A percentile compares a stretch with the other conserved stretches of the same genome.
phyloP scores from a whole-genome alignment of 2,329 filamentous ascomycete species.

The Neophaeococcomyces aloes region DNA sequence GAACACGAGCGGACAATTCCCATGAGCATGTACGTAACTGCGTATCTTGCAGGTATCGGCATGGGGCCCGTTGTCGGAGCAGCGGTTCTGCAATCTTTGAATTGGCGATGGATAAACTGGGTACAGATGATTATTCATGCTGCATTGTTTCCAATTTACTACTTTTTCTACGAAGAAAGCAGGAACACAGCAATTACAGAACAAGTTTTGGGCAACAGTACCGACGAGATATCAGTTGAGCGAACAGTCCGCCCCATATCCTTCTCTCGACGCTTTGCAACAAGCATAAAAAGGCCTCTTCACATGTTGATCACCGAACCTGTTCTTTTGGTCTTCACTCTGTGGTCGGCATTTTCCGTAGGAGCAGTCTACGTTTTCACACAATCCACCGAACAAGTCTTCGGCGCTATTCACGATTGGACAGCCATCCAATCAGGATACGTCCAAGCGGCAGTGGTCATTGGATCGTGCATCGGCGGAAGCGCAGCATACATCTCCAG shows the following conservation, averaged over 20 bases:
- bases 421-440: too few relatives aligned
- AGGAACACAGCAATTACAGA: too few relatives aligned
- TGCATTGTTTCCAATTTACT: conserved; percentile 24
- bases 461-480: background rate
- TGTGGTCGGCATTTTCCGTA: conserved; percentile 37
- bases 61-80: conserved; percentile 15
- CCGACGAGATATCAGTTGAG: too few relatives aligned
- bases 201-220: too few relatives aligned
- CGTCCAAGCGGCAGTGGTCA: background rate
- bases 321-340: conserved; percentile 35
- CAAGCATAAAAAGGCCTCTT: conserved; percentile 6
- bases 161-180: too few relatives aligned
- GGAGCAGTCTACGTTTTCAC: conserved; percentile 37
- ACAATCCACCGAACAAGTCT: conserved; percentile 32
- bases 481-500: conserved; percentile 18
- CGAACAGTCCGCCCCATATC: too few relatives aligned
- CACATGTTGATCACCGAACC: conserved; percentile 35
- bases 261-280: too few relatives aligned
- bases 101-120: conserved; percentile 16
- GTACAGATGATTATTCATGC: conserved; percentile 34
- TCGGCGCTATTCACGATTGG: conserved; percentile 27
- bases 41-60: conserved; percentile 14
- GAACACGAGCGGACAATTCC: conserved; percentile 14
- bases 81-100: conserved; percentile 10
- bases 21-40: conserved; percentile 14